Percentiles rank a stretch among this genome's conserved stretches.
Evolutionary conservation across 306 rosid genomes (phyloP).

Genomic region (Prunus armeniaca): DNA sequence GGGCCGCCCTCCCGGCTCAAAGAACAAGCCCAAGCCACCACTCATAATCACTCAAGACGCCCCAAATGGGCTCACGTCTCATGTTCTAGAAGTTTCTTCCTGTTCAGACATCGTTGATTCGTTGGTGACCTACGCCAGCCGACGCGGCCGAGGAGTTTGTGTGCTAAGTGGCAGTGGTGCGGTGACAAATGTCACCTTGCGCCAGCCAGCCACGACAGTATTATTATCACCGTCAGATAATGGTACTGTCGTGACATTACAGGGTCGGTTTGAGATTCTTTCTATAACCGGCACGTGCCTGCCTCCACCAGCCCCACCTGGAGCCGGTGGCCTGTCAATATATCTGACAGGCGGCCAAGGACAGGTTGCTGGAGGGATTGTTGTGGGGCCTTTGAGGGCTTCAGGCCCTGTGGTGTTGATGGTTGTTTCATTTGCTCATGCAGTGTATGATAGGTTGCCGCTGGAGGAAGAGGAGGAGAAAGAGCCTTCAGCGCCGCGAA

Average conservation of each 20-base stretch:
- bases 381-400: constrained; percentile 32
- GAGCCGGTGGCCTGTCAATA: constrained; percentile 30
- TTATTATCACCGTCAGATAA: neutral
- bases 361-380: constrained; percentile 42
- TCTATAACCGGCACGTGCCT: constrained; percentile 36
- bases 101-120: constrained; percentile 37
- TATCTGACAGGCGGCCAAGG: constrained; percentile 36
- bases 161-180: constrained; percentile 34
- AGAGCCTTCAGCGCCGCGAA: neutral
- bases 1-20: constrained; percentile 38
- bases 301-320: constrained; percentile 39
- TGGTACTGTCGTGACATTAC: constrained; percentile 15
- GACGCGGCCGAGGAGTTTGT: constrained; percentile 36
- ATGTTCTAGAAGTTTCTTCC: constrained; percentile 28
- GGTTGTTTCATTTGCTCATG: constrained; percentile 42
- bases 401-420: constrained; percentile 37
- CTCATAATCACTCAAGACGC: constrained; percentile 26
- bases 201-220: constrained; percentile 24
- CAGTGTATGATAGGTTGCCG: constrained; percentile 39
- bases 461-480: constrained; percentile 26
- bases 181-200: constrained; percentile 30
- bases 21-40: constrained; percentile 36
- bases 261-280: constrained; percentile 36
- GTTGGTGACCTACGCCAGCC: constrained; percentile 25
- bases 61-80: constrained; percentile 37